Evolutionary conservation across 495 filamentous ascomycete genomes (phyloP), one percentile per base, ranked within the genome.

Genomic region (Neurospora sp.): DNA sequence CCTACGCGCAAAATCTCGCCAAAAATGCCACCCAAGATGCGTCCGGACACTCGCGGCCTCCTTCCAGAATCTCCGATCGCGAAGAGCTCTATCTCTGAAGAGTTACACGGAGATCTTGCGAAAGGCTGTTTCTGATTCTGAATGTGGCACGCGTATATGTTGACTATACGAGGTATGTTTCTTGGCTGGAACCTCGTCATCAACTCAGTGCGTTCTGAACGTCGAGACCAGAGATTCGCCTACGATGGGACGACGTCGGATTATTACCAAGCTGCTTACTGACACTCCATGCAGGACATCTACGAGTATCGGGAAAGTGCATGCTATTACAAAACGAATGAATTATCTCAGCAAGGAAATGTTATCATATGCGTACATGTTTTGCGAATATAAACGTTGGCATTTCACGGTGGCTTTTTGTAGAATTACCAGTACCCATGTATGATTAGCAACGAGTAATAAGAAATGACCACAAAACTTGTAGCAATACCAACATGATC

Each of bases 1-100:
- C 88, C 0, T 94, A 95, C 76, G 92, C 93, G 9, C 90, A 94
- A 82, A 86, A 87, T 66, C 80, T 93, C n/a, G 85, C 86, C 2
- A 74, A 70, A 21, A 66, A 74, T 15, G 72, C 70, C 8, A 75
- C 75, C 9, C 74, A 43, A 21, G 75, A 70, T 2, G 69, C 69
- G 2, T 24, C 36, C 6, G 75, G 77, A 2, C 72, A 72, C 10
- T 69, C 73, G 21, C 73, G 69, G n/a, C 40, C 54, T 34, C 54
- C 54, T 34, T 66, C 54, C 28, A 34, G 54, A 36, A 66, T 66
- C 15, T 10, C 15, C 15, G 54, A 66, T 31, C 48, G 2, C 2
- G 21, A 59, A 6, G 21, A 28, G 48, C 13, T 31, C 5, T 28
- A 4, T 59, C 48, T 31, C 24, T 59, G 21, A 59, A 3, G 21